Conservation (phyloP, 495 filamentous ascomycete genomes). For the Penicillium ochrochloron region DNA sequence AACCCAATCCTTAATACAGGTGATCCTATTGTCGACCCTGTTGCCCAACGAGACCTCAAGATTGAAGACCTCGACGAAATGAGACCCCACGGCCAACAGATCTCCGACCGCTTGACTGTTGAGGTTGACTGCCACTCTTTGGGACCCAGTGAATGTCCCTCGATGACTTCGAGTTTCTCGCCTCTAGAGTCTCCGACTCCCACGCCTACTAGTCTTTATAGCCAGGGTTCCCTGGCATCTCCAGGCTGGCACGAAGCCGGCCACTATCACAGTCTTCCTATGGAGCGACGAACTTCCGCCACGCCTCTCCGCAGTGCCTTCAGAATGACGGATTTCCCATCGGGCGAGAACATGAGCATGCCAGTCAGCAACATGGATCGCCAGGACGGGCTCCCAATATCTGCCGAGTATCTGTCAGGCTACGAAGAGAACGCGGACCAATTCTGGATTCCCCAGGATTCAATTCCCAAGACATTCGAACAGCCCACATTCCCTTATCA, state of each 20-base stretch:
- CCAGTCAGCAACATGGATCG: conserved; percentile 42
- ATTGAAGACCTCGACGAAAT: conserved; percentile 43
- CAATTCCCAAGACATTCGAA: conserved; percentile 45
- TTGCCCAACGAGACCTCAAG: conserved; percentile 31
- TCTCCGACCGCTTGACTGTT: conserved; percentile 48
- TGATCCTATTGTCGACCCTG: conserved; percentile 33
- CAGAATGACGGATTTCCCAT: conserved; percentile 42
- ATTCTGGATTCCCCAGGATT: conserved; percentile 47
- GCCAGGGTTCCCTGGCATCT: conserved; percentile 47
- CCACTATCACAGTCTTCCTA: conserved; percentile 35
- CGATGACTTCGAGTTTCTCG: conserved; percentile 52
- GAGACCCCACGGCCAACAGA: conserved; percentile 45
- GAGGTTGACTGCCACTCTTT: conserved; percentile 50
- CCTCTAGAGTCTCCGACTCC: conserved; percentile 51
- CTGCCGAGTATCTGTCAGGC: conserved; percentile 43
- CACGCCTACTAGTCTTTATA: conserved; percentile 51
- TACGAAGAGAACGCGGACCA: conserved; percentile 53
- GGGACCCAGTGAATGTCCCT: conserved; percentile 52
- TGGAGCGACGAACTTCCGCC: conserved; percentile 41
- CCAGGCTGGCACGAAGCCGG: conserved; percentile 48
- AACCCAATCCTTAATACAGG: conserved; percentile 34
- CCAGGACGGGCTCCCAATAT: conserved; percentile 45
- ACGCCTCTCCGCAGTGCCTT: conserved; percentile 48
- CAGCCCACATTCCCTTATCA: conserved; percentile 42
- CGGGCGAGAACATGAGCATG: conserved; percentile 41